Evolutionary conservation across 2,329 filamentous ascomycete genomes (phyloP), one percentile per base, ranked within the genome.

Genomic region (Pestalotiopsis sp.): DNA sequence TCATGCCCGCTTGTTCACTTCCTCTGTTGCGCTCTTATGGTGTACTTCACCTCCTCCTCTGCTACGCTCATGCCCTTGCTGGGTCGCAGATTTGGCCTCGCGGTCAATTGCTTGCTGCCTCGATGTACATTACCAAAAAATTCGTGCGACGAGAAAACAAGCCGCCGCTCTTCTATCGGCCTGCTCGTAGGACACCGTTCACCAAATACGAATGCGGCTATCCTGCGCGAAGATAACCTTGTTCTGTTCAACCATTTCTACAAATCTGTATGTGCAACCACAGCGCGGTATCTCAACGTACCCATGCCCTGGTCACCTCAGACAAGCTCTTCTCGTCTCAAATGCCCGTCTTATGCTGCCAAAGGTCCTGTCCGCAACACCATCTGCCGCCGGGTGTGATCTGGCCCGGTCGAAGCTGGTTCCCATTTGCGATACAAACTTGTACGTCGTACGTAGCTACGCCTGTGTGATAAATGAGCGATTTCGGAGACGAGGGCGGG

Each of bases 181-280:
- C 25, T 27, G 27, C 27, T 62, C 17, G 27, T 11, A 62, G 31
- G 12, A 20, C 27, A 14, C 38, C 14, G 17, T 36, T 59, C 9
- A 14, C 14, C 25, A 62, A n/a, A 62, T 38, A 39, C 59, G 27
- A 62, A 62, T 62, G 59, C 59, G 59, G 27, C 25, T 39, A n/a
- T 62, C 27, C 59, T 62, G 59, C 59, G 27, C 25, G 9, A 39
- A 39, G 12, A 60, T 62, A 62, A 62, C 59, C 59, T 62, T 62
- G 27, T 62, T 62, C 31, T 39, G 27, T 14, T 39, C 31, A 17
- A 20, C 11, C 17, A 17, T 58, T 31, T 12, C 58, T 36, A 36
- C 31, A 36, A 62, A n/a, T 36, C 12, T 39, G 23, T 59, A 27
- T 36, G 57, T 27, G 23, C 57, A 17, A 59, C 57, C 57, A 13